Conservation (phyloP, 78 protist genomes). For the Dictyostelium purpureum region DNA sequence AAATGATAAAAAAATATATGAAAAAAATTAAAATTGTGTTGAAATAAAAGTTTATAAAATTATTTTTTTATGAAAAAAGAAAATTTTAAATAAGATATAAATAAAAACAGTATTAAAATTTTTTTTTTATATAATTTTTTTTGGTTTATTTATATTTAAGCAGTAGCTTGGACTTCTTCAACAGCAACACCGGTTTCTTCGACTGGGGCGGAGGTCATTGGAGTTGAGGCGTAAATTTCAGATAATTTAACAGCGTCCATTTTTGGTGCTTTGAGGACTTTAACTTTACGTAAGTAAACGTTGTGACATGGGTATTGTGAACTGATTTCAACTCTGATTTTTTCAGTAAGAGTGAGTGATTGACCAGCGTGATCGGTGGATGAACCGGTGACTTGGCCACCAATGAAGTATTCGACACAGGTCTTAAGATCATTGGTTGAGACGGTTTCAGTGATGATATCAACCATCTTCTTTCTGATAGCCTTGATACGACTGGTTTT, state of each 20-base stretch:
- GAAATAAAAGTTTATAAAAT: no score
- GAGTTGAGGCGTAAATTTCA: slow-evolving; percentile 50
- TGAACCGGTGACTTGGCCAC: background rate
- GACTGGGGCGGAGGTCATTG: slow-evolving; percentile 23
- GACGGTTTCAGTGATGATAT: slow-evolving; percentile 92
- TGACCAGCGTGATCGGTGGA: slow-evolving; percentile 63
- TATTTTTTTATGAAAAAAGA: no score
- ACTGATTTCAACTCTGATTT: slow-evolving; percentile 92
- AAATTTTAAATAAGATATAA: no score
- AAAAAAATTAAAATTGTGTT: no score
- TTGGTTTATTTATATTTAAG: background rate
- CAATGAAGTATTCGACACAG: slow-evolving; percentile 92
- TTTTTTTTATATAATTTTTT: background rate
- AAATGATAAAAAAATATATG: no score
- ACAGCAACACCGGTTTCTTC: slow-evolving; percentile 64
- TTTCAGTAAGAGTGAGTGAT: slow-evolving; percentile 86
- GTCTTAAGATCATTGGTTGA: slow-evolving; percentile 75
- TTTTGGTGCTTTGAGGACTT: slow-evolving; percentile 96
- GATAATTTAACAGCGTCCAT: slow-evolving; percentile 84
- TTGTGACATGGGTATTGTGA: slow-evolving; percentile 97
- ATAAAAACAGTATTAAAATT: background rate
- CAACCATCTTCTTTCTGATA: slow-evolving; percentile 97
- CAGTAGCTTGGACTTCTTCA: slow-evolving; percentile 51
- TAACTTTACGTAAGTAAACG: slow-evolving; percentile 97
- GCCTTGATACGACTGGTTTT: slow-evolving; percentile 90